Evolutionary conservation across 345 rosid species (phyloP).

Genomic region (Eucalyptus erythrocorys): DNA sequence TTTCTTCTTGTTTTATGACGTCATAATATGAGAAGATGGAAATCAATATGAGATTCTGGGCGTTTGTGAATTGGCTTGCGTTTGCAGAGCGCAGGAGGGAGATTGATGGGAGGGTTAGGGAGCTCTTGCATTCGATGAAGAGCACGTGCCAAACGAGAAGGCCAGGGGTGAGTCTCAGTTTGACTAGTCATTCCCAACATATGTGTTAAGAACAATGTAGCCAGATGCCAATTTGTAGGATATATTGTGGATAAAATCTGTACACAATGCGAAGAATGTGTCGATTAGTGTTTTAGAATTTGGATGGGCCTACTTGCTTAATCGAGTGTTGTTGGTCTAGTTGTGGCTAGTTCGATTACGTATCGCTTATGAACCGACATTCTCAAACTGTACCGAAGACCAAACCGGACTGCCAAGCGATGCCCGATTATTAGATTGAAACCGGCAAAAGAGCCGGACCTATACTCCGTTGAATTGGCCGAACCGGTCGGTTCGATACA

Average conservation of each 20-base stretch:
- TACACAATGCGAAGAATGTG: not conserved
- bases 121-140: slow-evolving; percentile 48
- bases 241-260: not conserved
- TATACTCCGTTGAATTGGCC: not conserved
- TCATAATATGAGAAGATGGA: not conserved
- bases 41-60: not conserved
- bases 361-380: rapidly evolving
- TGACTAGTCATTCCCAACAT: not conserved
- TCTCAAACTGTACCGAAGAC: not conserved
- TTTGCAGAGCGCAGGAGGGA: slow-evolving; percentile 20
- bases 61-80: not conserved
- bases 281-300: not conserved
- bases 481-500: not conserved
- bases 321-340: not conserved
- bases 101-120: slow-evolving; percentile 27
- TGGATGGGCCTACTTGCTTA: rapidly evolving
- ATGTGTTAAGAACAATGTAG: not conserved
- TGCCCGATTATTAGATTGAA: not conserved
- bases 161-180: slow-evolving; percentile 51
- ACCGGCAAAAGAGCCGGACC: not conserved
- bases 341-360: not conserved
- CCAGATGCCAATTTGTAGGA: not conserved
- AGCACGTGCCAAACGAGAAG: slow-evolving; percentile 42
- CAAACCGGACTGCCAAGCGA: not conserved
- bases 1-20: not conserved